Evolutionary conservation across 2,329 filamentous ascomycete species (phyloP), one percentile per base, ranked within the genome.

Genomic region (Aspergillus ochraceoroseus): DNA sequence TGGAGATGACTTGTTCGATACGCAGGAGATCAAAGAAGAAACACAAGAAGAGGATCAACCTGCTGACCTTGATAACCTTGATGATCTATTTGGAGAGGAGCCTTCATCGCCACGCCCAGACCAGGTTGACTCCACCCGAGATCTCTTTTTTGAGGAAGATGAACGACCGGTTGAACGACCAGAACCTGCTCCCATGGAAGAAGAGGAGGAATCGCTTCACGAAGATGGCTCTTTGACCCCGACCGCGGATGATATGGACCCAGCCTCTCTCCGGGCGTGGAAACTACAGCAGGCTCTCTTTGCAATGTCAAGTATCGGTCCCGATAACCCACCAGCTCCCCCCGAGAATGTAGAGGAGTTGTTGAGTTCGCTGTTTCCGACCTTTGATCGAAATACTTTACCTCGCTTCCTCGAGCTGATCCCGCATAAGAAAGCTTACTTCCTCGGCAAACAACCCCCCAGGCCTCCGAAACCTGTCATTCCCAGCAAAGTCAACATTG

Each of bases 401-500:
- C 79, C 92, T 18, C 79, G 81, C 28, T 95, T 89, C 70, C 84
- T 86, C 54, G 81, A 88, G 45, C 72, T 96, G 4, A 79, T 98
- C 23, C 87, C 87, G 2, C 81, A 84, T 4, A 88, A 89, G 62
- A 81, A 81, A 52, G 84, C 87, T 1, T 75, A 80, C 39, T 90
- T 85, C 64, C 75, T 85, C 47, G 82, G 84, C 41, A 92, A 95
- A 64, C 79, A 80, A 26, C 87, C 89, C 0, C 51, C 74, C 1
- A 94, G 88, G 64, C 82, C 81, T 27, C 86, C 88, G 0, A 92
- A 89, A 64, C 74, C 86, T 11, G 74, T 96, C 3, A 76, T 88
- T 4, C 87, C 88, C 0, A 89, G 84, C 13, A 98, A 98, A 64
- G 75, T 95, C 41, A 88, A 80, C 46, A 73, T 98, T 9, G 92